Conservation (phyloP, 2,329 filamentous ascomycete genomes). For the Sporothrix mexicana region DNA sequence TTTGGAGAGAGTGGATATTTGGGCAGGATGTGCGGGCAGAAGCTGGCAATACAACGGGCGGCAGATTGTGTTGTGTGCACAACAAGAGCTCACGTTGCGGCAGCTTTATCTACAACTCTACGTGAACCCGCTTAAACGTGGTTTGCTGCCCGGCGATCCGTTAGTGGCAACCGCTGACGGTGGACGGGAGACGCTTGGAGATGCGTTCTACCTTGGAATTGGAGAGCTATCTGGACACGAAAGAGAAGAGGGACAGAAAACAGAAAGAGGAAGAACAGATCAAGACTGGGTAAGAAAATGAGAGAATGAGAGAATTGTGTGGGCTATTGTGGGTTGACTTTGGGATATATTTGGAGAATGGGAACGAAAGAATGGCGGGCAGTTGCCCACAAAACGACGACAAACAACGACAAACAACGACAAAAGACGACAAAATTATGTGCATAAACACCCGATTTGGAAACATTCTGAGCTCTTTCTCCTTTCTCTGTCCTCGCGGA, state of each 20-base stretch:
- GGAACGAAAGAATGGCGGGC: background rate
- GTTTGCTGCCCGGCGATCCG: conserved; percentile 6
- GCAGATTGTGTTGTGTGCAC: background rate
- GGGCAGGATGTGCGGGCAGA: too few species aligned
- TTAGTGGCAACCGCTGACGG: conserved; percentile 2
- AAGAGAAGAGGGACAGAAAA: background rate
- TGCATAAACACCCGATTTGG: background rate
- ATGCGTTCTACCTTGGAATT: too few species aligned
- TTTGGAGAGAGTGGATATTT: background rate
- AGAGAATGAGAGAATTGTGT: background rate
- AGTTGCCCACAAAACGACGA: background rate
- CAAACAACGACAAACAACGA: too few species aligned
- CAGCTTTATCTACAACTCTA: background rate
- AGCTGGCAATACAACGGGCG: background rate
- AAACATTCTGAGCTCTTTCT: background rate
- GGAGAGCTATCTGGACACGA: background rate
- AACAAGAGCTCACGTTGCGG: background rate
- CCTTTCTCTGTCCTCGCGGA: background rate
- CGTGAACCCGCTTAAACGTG: background rate
- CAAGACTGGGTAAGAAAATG: background rate
- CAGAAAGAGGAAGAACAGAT: background rate
- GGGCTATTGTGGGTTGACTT: background rate
- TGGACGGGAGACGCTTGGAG: background rate
- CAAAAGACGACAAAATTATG: background rate
- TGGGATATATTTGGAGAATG: background rate